Base-by-base conservation (phyloP, 306 rosid species). In the Dalbergia oliveri region DNA sequence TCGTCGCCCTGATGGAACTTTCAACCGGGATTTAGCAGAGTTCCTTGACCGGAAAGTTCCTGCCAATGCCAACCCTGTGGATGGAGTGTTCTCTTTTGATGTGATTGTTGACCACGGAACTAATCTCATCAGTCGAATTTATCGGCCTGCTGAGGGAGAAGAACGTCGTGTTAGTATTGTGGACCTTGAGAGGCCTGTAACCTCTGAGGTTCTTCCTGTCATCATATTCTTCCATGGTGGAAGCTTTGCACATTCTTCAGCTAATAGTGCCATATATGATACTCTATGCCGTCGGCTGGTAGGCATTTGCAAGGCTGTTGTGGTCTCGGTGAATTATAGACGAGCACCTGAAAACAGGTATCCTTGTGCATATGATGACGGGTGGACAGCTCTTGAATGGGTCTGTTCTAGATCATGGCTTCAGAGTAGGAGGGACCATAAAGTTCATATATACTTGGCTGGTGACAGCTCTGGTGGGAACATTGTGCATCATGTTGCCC, bases 381-480 rank as follows among this genome's bases (percentile, higher is more conserved):
- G 99, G 21, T 96, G 98, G 98, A n/a, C 90, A 8, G 89, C 93
- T 73, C 87, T 96, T 50, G 54, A 86, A 50, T 96, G 99, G 99
- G 93, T 91, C 43, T 82, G 59, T 70, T 91, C 98, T 1, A 88
- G 93, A 59, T 66, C 94, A 14, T 95, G 99, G 99, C 93, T 95
- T 67, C 88, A 70, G 86, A 93, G 99, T 83, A 82, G 35, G 61
- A 88, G 72, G 85, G 99, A 95, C 79, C 88, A 89, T 18, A 91
- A 93, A 74, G 97, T 89, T 76, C 95, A 86, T 53, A 82, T 96
- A 50, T 96, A 88, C 86, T 71, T 96, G 86, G 97, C 90, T 1
- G 98, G 99, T 0, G 99, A 96, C 77, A 96, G 99, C 86, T 96
- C 99, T 0, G 99, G 99, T 9, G 99, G 99, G 68, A 96, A 96